Percentiles rank a stretch among this genome's conserved stretches.
These are phyloP conservation scores for Didymella glomerata DNA, from an alignment of 2,329 filamentous ascomycete species.

Conservation along the genomic window DNA sequence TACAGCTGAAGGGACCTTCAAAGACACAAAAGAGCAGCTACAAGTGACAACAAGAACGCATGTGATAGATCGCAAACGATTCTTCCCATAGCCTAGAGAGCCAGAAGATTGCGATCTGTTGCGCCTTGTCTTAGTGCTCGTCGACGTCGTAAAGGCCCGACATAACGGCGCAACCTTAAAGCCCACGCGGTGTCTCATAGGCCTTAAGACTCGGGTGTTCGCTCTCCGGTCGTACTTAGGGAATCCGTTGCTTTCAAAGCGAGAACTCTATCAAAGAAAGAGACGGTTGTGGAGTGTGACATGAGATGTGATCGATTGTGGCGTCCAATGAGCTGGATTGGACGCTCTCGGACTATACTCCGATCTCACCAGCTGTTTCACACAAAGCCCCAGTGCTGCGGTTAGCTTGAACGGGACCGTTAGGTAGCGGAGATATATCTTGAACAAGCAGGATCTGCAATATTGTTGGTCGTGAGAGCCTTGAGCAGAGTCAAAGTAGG, in stretches of 20 bases:
- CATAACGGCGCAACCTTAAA: conserved; percentile 10
- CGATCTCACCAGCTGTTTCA: conserved; percentile 19
- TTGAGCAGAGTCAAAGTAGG: background rate
- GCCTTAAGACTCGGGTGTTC: conserved; percentile 1
- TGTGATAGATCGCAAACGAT: conserved; percentile 12
- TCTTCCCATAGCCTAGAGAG: background rate
- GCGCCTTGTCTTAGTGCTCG: background rate
- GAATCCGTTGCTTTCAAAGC: background rate
- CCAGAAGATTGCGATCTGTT: background rate
- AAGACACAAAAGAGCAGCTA: background rate
- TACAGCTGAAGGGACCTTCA: background rate
- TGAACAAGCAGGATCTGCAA: conserved; percentile 19
- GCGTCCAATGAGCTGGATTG: conserved; percentile 3
- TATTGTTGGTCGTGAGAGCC: background rate
- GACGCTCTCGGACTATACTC: conserved; percentile 15
- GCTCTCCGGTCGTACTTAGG: conserved; percentile 1
- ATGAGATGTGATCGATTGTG: conserved; percentile 16
- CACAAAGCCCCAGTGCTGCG: background rate
- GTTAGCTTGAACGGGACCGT: conserved; percentile 8
- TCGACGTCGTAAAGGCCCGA: conserved; percentile 2
- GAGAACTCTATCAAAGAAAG: conserved; percentile 5
- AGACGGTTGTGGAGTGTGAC: conserved; percentile 2
- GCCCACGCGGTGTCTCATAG: conserved; percentile 1
- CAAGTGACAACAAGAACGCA: background rate
- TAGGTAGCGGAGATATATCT: conserved; percentile 15